These are phyloP conservation scores for Cystobasidium pallidum DNA, from an alignment of 1,284 basidiomycete species.

Conservation along the genomic window DNA sequence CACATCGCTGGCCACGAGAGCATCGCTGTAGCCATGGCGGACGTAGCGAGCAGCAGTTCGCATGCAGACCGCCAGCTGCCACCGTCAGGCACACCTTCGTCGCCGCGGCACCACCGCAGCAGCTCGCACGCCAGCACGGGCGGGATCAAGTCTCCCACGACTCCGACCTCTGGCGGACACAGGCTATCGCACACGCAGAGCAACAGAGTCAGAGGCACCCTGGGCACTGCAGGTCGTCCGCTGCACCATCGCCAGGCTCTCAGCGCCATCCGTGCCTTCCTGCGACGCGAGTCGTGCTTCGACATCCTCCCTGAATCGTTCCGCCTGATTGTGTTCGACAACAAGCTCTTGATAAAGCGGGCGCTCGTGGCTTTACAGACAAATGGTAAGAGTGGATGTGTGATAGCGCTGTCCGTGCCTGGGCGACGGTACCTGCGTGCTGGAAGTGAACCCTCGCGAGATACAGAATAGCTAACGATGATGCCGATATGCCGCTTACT, in stretches of 20 bases:
- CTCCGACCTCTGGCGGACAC: neutral
- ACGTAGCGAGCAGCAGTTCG: slow-evolving; percentile 14
- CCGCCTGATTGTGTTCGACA: slow-evolving; percentile 93
- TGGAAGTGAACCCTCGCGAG: no score
- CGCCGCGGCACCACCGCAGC: slow-evolving; percentile 15
- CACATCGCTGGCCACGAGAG: neutral
- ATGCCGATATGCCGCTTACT: neutral
- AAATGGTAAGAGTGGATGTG: slow-evolving; percentile 67
- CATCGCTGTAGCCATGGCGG: neutral
- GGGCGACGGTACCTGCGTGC: no score
- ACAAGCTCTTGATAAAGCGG: slow-evolving; percentile 89
- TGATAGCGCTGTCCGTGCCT: no score
- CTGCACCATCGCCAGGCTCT: slow-evolving; percentile 45
- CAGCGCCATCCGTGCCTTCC: slow-evolving; percentile 49
- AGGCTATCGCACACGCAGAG: slow-evolving; percentile 5
- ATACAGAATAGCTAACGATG: no score
- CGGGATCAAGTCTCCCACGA: slow-evolving; percentile 21
- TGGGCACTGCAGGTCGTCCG: slow-evolving; percentile 40
- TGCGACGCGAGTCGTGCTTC: slow-evolving; percentile 52
- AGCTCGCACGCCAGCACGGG: slow-evolving; percentile 26
- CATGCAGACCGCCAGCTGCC: neutral
- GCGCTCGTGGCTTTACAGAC: slow-evolving; percentile 84
- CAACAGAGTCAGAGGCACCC: slow-evolving; percentile 27
- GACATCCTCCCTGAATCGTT: slow-evolving; percentile 65
- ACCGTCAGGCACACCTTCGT: neutral